Evolutionary conservation across 768 basidiomycete genomes (phyloP).

Genomic region (Piloderma croceum): DNA sequence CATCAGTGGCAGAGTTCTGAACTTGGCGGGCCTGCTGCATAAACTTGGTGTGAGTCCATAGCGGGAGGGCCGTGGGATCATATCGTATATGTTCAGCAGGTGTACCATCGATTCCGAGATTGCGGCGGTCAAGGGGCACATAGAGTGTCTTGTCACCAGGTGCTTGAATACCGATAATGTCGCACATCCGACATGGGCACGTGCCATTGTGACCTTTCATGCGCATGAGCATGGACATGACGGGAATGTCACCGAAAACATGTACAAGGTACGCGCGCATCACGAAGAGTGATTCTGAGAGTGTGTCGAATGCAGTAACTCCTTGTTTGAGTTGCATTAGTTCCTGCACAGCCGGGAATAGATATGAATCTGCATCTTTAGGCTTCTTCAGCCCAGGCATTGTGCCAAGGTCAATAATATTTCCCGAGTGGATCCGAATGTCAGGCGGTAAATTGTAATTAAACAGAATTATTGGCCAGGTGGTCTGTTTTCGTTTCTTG

Average conservation of each 20-base stretch:
- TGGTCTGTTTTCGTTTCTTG: constrained; percentile 25
- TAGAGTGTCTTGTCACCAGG: constrained; percentile 13
- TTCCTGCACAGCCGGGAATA: constrained; percentile 32
- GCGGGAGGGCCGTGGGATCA: constrained; percentile 29
- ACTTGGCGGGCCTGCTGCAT: constrained; percentile 20
- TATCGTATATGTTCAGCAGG: too few species aligned
- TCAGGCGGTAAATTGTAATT: constrained; percentile 41
- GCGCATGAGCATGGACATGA: constrained; percentile 21
- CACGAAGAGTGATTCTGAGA: constrained; percentile 16
- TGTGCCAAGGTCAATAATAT: constrained; percentile 35
- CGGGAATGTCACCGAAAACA: constrained; percentile 30
- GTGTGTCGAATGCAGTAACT: constrained; percentile 29
- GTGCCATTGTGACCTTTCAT: constrained; percentile 41
- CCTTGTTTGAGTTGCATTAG: constrained; percentile 30
- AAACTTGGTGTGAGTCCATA: constrained; percentile 27
- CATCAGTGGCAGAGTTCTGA: constrained; percentile 16
- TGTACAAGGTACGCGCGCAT: constrained; percentile 26
- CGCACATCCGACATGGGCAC: constrained; percentile 31
- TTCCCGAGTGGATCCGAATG: constrained; percentile 26
- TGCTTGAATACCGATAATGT: constrained; percentile 24
- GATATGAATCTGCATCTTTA: constrained; percentile 34
- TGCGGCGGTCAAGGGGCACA: constrained; percentile 20
- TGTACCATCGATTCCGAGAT: constrained; percentile 4
- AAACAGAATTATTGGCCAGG: constrained; percentile 37
- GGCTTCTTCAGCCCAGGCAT: constrained; percentile 44